Base-by-base conservation (phyloP, 2,329 filamentous ascomycete genomes). In the Knufia fluminis region DNA sequence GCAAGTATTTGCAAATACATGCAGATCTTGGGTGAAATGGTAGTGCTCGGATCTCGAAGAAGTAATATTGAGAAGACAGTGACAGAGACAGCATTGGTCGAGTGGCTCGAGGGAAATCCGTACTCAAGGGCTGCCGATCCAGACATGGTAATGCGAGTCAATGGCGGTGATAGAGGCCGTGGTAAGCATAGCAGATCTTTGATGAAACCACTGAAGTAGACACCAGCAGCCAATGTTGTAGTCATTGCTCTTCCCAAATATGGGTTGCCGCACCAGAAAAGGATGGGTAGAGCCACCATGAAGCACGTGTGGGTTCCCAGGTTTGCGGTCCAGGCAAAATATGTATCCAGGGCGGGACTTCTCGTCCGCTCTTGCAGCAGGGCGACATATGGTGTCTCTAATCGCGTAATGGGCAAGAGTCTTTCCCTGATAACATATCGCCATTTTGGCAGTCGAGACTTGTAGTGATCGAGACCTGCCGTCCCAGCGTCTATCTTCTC, bases 221-320 rank as follows among this genome's bases (percentile, higher is more conserved):
- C 86, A 35, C 86, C 86, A 12, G 77, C 73, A 19, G 86, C 86
- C 50, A 91, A 75, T 52, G 91, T 83, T 63, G 88, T 85, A 42
- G 90, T 66, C 58, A 73, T 66, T 52, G 84, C 90, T 72, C 92
- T 85, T 49, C 88, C 92, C 57, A 94, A 78, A 55, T 78, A 82
- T 38, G 85, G 82, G 68, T 90, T 86, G 48, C 91, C 91, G 62
- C 88, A 95, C 92, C 92, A 98, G 72, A 97, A 97, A 59, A 95
- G 78, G 57, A 97, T 87, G 4, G 92, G 92, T 61, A 98, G 72
- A 51, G 88, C 85, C 58, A 95, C 78, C 90, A 97, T 97, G 74
- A 96, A 98, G 72, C 96, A 97, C 0, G 92, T 98, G 69, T 98
- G 92, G 0, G 92, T 98, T 57, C 92, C 88, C 49, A 97, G 78